Percentiles rank a stretch among this genome's conserved stretches.
Conservation (phyloP, 2,329 filamentous ascomycete genomes). For the Elsinoe ampelina region DNA sequence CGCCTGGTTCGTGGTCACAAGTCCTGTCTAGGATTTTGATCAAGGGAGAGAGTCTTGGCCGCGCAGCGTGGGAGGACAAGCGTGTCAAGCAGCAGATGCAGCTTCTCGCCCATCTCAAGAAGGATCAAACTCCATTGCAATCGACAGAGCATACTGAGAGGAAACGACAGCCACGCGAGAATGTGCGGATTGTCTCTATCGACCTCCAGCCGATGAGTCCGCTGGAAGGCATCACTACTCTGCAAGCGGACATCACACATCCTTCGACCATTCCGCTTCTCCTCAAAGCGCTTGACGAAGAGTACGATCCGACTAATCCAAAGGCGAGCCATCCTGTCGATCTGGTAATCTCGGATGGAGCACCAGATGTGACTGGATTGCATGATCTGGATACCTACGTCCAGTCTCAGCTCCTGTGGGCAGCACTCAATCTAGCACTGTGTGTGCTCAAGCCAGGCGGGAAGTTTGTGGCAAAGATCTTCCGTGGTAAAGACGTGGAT, state of each 20-base stretch:
- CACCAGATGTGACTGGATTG: slow-evolving; percentile 89
- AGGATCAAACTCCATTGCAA: neutral
- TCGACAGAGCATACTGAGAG: slow-evolving; percentile 9
- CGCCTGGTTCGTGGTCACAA: slow-evolving; percentile 94
- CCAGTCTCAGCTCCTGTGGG: slow-evolving; percentile 88
- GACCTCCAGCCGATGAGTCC: slow-evolving; percentile 95
- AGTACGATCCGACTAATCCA: slow-evolving; percentile 34
- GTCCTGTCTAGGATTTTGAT: slow-evolving; percentile 89
- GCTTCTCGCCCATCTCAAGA: slow-evolving; percentile 37
- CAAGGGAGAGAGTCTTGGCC: slow-evolving; percentile 83
- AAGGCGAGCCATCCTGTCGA: slow-evolving; percentile 69
- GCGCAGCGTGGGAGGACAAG: slow-evolving; percentile 77
- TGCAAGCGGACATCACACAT: slow-evolving; percentile 95
- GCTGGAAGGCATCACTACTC: slow-evolving; percentile 80
- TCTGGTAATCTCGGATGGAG: slow-evolving; percentile 88
- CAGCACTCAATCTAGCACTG: slow-evolving; percentile 83
- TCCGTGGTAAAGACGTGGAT: slow-evolving; percentile 90
- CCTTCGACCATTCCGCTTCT: slow-evolving; percentile 88
- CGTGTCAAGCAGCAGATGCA: slow-evolving; percentile 57
- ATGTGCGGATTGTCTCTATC: slow-evolving; percentile 91
- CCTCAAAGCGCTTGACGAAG: slow-evolving; percentile 71
- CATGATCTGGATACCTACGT: slow-evolving; percentile 98
- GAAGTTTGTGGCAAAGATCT: slow-evolving; percentile 97
- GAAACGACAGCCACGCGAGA: slow-evolving; percentile 19
- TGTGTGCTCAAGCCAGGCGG: slow-evolving; percentile 88